Conservation (phyloP, 2,329 filamentous ascomycete genomes). For the Trichoderma simmonsii region DNA sequence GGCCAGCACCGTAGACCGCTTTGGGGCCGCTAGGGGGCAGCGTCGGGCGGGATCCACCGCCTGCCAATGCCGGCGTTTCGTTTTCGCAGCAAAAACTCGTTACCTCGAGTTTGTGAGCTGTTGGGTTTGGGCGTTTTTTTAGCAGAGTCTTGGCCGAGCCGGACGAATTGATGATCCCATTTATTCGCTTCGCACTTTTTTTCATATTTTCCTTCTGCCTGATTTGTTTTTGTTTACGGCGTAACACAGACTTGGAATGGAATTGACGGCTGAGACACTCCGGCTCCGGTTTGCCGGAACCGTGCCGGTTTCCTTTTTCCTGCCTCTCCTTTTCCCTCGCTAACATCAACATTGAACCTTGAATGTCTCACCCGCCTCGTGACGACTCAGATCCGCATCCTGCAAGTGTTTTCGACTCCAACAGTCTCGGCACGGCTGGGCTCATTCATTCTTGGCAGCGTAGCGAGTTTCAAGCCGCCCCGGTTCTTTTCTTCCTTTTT, state of each 20-base stretch:
- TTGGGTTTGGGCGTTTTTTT: neutral
- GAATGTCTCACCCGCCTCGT: constrained; percentile 15
- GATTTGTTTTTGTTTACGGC: neutral
- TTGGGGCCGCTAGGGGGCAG: neutral
- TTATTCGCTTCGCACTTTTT: neutral
- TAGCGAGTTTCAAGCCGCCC: neutral
- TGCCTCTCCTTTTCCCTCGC: neutral
- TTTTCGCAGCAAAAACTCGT: neutral
- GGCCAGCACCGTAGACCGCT: neutral
- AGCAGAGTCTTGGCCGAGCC: neutral
- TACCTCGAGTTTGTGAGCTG: neutral
- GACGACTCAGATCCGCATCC: constrained; percentile 12
- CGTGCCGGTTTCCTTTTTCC: neutral
- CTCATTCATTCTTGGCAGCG: neutral
- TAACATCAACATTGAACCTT: neutral
- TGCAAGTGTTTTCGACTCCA: neutral
- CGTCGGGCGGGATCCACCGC: neutral
- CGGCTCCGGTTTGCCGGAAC: constrained; percentile 5
- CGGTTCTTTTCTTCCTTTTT: neutral
- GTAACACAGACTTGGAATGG: neutral
- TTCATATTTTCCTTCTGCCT: neutral
- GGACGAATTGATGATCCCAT: neutral
- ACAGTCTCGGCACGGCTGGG: neutral
- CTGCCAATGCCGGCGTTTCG: neutral
- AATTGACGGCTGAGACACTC: neutral